Conservation (phyloP, 768 basidiomycete species). For the Termitomyces sp. region DNA sequence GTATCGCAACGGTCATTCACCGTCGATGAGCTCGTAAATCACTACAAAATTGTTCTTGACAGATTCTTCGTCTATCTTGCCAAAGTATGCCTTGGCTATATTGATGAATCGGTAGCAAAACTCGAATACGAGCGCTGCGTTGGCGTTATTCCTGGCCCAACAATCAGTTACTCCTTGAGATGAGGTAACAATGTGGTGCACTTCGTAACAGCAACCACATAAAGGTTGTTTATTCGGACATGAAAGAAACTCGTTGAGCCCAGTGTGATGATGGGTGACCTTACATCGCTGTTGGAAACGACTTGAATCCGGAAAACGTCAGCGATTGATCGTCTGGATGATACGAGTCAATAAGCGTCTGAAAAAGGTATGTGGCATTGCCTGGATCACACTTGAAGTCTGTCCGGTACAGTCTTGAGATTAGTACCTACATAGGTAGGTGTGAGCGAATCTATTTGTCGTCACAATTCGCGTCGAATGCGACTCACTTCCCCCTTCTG, state of each 20-base stretch:
- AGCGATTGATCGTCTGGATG: slow-evolving; percentile 82
- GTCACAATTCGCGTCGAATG: slow-evolving; percentile 1
- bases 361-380: not conserved
- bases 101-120: slow-evolving; percentile 95
- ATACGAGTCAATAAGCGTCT: not conserved
- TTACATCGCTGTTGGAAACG: slow-evolving; percentile 93
- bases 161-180: slow-evolving; percentile 1
- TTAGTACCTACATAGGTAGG: slow-evolving; percentile 65
- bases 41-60: slow-evolving; percentile 99
- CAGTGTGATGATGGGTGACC: slow-evolving; percentile 95
- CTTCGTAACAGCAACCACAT: slow-evolving; percentile 96
- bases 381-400: slow-evolving; percentile 83
- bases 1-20: slow-evolving; percentile 36
- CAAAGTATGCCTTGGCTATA: slow-evolving; percentile 94
- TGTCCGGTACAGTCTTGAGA: slow-evolving; percentile 91
- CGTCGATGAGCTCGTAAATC: slow-evolving; percentile 97
- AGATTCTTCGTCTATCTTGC: slow-evolving; percentile 95
- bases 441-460: slow-evolving; percentile 3
- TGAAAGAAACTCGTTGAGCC: slow-evolving; percentile 99
- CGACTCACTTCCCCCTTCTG: slow-evolving; percentile 91
- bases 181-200: slow-evolving; percentile 28
- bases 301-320: slow-evolving; percentile 99
- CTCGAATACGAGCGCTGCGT: slow-evolving; percentile 97
- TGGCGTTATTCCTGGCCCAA: slow-evolving; percentile 77
- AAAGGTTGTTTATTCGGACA: slow-evolving; percentile 91